Evolutionary conservation across 129 eudicot species (phyloP), one percentile per base, ranked within the genome.

Genomic region (Arctium minus): DNA sequence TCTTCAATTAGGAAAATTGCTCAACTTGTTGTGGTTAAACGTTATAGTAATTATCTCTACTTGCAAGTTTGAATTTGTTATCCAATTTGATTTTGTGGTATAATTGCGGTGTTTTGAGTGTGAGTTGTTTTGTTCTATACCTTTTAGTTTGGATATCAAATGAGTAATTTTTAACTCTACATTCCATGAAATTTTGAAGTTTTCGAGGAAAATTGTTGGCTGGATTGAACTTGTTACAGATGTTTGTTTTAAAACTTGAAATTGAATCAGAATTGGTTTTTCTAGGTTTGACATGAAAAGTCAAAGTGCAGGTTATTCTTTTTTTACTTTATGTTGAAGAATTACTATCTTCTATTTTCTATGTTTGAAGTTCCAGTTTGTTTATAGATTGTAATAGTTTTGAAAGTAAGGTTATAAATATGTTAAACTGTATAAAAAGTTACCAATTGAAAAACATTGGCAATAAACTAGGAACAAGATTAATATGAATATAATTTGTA

Each of bases 1-100:
- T 91, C 92, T 1, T 91, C 92, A n/a, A 80, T 91, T 29, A 42
- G 67, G 42, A 74, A 75, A 8, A 87, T 91, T 27, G 92, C 90
- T 0, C 78, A 85, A 38, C 81, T 84, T 27, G 85, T 91, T 53
- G 29, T 56, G 8, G 68, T 85, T 62, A 85, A 86, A 39, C 75
- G 69, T 56, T 88, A 79, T 33, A 85, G 94, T 90, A 85, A 42
- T 73, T 35, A 12, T 84, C 73, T 42, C 32, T 4, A 65, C 53
- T 48, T 73, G 38, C 27, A 32, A 42, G 36, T 73, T 84, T 40
- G 62, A 71, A 56, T 62, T 32, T n/a, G 18, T 65, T 56, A 3
- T 33, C 46, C 48, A 6, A 69, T 78, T 60, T 44, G 56, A 39
- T 32, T 30, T 72, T 22, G 5, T 12, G 30, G 31, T 76, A 3